These are phyloP conservation scores for Ascomycota sp. DNA, from an alignment of 2,329 filamentous ascomycete genomes.

Conservation along the genomic window DNA sequence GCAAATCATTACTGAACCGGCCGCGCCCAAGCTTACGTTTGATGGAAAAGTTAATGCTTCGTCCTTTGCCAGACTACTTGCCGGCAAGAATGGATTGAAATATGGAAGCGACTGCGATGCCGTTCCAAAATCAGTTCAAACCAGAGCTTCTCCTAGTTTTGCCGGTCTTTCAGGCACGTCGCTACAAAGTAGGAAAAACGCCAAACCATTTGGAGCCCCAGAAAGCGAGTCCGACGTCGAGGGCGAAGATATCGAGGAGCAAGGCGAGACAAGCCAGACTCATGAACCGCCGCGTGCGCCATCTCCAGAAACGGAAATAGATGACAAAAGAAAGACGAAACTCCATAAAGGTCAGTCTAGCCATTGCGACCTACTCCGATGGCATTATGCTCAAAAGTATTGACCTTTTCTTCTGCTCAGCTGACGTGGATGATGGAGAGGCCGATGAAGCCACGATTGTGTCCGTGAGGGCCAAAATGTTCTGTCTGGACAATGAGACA, in stretches of 20 bases:
- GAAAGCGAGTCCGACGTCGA: constrained; percentile 39
- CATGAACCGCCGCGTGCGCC: constrained; percentile 24
- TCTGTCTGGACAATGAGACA: constrained; percentile 48
- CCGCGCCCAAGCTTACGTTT: constrained; percentile 28
- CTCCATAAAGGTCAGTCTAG: constrained; percentile 46
- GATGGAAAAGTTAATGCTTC: constrained; percentile 19
- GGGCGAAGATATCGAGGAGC: constrained; percentile 15
- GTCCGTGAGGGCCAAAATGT: constrained; percentile 65
- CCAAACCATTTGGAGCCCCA: constrained; percentile 59
- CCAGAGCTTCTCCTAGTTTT: constrained; percentile 42
- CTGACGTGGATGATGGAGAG: constrained; percentile 66
- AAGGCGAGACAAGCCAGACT: constrained; percentile 19
- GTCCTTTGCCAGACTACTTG: constrained; percentile 25
- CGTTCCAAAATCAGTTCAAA: constrained; percentile 16
- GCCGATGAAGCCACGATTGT: constrained; percentile 60
- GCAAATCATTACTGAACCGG: constrained; percentile 6
- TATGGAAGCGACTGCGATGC: constrained; percentile 16
- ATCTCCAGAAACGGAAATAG: constrained; percentile 32
- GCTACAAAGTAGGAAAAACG: constrained; percentile 36
- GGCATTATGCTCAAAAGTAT: not conserved
- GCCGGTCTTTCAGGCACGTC: constrained; percentile 34
- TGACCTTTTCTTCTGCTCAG: too few species aligned
- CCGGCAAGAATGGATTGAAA: constrained; percentile 26
- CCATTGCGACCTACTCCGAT: not conserved
- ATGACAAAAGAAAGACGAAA: constrained; percentile 44